Conservation (phyloP, 768 basidiomycete species). For the Lactarius quietus region DNA sequence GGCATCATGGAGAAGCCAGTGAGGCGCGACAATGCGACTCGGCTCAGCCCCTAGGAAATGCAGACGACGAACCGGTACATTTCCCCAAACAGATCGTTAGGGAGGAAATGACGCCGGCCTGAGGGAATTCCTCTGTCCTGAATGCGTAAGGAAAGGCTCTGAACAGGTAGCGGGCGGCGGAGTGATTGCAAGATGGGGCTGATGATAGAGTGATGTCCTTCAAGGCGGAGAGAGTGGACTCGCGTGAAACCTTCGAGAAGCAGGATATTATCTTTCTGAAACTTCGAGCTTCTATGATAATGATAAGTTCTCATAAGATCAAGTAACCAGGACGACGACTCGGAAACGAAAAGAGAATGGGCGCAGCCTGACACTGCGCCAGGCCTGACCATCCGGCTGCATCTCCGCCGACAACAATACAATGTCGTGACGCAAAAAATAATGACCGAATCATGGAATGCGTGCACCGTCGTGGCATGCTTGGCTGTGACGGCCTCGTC, state of each 20-base stretch:
- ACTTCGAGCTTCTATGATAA: no score
- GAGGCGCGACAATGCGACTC: background rate
- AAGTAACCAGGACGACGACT: no score
- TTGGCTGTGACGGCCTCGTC: no score
- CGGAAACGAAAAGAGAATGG: no score
- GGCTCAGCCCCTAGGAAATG: background rate
- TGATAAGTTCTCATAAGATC: no score
- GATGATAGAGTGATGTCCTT: background rate
- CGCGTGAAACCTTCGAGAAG: background rate
- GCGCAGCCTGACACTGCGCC: no score
- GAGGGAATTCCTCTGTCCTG: accelerated
- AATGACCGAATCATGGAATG: no score
- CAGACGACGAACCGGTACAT: background rate
- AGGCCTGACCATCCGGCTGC: no score
- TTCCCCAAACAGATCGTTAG: background rate
- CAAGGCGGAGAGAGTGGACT: background rate
- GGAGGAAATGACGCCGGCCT: background rate
- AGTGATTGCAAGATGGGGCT: background rate
- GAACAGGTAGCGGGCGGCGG: background rate
- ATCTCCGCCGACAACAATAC: no score
- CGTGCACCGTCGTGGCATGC: no score
- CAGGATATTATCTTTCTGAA: background rate
- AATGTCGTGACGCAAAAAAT: no score
- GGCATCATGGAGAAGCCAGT: background rate
- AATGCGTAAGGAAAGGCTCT: background rate